phyloP scores from a whole-genome alignment of 371 early-diverging fungal genomes.

The Rhizopus delemar region DNA sequence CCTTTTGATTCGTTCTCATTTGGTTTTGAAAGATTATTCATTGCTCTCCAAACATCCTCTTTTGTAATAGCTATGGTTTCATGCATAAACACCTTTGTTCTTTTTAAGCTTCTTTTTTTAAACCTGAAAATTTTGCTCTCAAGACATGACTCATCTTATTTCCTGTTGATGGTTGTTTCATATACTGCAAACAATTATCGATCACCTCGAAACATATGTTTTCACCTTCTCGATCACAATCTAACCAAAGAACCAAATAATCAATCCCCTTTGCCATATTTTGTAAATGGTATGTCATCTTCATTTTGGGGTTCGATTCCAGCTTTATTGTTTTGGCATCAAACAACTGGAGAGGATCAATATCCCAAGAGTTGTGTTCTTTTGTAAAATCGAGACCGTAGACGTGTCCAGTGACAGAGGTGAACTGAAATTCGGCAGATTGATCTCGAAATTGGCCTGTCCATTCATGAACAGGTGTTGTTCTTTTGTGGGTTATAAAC shows the following conservation, averaged over 20 bases:
- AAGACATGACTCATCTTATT: conserved; percentile 38
- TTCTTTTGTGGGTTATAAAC: conserved; percentile 35
- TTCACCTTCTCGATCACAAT: conserved; percentile 80
- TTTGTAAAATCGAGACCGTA: conserved; percentile 49
- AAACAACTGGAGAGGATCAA: conserved; percentile 48
- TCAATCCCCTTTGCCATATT: conserved; percentile 47
- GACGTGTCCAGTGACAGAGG: conserved; percentile 52
- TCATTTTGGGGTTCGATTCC: conserved; percentile 53
- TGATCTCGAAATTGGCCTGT: conserved; percentile 37
- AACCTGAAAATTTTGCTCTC: conserved; percentile 64
- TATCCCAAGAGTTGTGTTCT: conserved; percentile 55
- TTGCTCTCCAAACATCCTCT: conserved; percentile 57
- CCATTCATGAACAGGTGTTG: conserved; percentile 55
- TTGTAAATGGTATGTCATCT: conserved; percentile 47
- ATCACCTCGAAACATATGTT: conserved; percentile 72
- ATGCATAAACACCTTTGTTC: not conserved
- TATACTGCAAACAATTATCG: conserved; percentile 34
- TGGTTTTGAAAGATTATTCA: conserved; percentile 54
- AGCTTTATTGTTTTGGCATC: conserved; percentile 43
- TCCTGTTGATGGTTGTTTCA: conserved; percentile 28
- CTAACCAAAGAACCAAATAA: conserved; percentile 70
- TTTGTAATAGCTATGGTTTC: conserved; percentile 46
- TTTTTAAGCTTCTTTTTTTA: not conserved
- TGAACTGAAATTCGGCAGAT: conserved; percentile 45
- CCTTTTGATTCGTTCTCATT: conserved; percentile 61